A percentile compares a stretch with the other conserved stretches of the same genome.
Conservation (phyloP, 306 rosid species). For the Betula pendula region DNA sequence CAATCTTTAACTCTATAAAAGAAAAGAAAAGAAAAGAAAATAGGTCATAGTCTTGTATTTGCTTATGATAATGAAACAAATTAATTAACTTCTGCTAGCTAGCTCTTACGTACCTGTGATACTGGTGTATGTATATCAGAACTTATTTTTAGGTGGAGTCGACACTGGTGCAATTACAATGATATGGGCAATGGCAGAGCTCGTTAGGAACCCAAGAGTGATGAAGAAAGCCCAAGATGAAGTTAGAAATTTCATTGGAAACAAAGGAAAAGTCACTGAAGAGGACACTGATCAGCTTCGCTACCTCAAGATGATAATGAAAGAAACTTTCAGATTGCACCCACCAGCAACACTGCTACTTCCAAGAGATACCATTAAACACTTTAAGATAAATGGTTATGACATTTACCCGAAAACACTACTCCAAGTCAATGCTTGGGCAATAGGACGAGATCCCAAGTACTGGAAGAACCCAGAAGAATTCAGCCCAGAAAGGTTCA, state of each 20-base stretch:
- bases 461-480: conserved; percentile 45
- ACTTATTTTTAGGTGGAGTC: conserved; percentile 44
- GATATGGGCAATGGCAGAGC: conserved; percentile 49
- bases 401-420: conserved; percentile 32
- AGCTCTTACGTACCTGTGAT: neutral
- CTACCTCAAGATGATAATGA: conserved; percentile 40
- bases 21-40: no score
- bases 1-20: neutral
- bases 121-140: neutral
- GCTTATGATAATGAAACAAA: neutral
- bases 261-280: conserved; percentile 27
- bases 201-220: conserved; percentile 30
- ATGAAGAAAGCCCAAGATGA: conserved; percentile 46
- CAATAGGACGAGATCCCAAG: conserved; percentile 43
- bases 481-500: conserved; percentile 52
- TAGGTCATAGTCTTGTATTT: neutral
- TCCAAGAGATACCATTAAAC: conserved; percentile 40
- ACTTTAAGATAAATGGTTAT: conserved; percentile 27
- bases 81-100: no score
- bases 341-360: conserved; percentile 42
- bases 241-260: conserved; percentile 9
- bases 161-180: conserved; percentile 34
- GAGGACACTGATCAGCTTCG: conserved; percentile 26
- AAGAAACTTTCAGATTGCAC: conserved; percentile 50
- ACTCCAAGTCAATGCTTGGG: conserved; percentile 35